Conservation (phyloP, 805 yeast species). For the Wickerhamomyces hampshirensis region DNA sequence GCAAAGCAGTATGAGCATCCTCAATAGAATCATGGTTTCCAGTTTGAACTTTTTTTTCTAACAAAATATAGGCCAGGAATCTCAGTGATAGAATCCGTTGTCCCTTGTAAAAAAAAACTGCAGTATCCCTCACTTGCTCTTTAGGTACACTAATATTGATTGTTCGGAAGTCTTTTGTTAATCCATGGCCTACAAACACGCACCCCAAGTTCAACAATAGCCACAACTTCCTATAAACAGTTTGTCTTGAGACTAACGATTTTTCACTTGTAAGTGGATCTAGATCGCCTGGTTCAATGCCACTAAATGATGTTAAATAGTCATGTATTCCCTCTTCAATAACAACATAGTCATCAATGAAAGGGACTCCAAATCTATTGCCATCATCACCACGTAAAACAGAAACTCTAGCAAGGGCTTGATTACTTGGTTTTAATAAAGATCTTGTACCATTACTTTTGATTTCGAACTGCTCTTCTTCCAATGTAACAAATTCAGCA, state of each 20-base stretch:
- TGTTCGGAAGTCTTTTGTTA: conserved; percentile 85
- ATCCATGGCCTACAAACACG: conserved; percentile 92
- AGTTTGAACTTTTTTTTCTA: conserved; percentile 74
- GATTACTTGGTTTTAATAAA: conserved; percentile 66
- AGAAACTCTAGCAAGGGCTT: conserved; percentile 84
- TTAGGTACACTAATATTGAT: conserved; percentile 88
- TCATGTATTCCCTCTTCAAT: conserved; percentile 71
- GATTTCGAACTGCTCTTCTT: conserved; percentile 76
- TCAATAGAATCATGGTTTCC: conserved; percentile 97
- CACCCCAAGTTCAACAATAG: conserved; percentile 82
- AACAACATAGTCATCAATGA: conserved; percentile 89
- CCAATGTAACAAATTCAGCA: conserved; percentile 88
- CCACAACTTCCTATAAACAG: conserved; percentile 89
- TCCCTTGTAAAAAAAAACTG: conserved; percentile 69
- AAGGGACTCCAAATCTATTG: conserved; percentile 62
- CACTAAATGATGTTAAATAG: conserved; percentile 85
- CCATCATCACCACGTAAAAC: conserved; percentile 73
- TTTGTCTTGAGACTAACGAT: conserved; percentile 71
- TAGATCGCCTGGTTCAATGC: conserved; percentile 90
- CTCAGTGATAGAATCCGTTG: conserved; percentile 79
- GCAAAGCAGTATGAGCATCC: conserved; percentile 85
- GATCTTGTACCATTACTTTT: conserved; percentile 65
- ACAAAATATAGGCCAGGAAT: conserved; percentile 76
- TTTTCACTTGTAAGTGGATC: conserved; percentile 62
- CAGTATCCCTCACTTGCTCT: conserved; percentile 85